Conservation (phyloP, 805 yeast species). For the Barnettozyma botsteinii region DNA sequence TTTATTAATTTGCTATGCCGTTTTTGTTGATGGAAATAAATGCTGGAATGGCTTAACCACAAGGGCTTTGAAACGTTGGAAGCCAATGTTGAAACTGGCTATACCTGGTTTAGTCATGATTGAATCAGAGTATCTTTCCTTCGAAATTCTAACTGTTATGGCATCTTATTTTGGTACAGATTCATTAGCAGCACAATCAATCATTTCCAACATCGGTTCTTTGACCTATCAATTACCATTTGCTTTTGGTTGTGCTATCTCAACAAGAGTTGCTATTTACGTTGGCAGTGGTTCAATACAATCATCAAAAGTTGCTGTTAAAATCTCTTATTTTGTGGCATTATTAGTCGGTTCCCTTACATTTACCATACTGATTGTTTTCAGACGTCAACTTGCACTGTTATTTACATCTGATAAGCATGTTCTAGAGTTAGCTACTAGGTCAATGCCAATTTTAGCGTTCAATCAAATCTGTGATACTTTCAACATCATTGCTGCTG, state of each 20-base stretch:
- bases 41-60: constrained; percentile 64
- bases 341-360: constrained; percentile 46
- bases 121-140: constrained; percentile 71
- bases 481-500: constrained; percentile 64
- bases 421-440: constrained; percentile 47
- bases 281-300: constrained; percentile 52
- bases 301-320: constrained; percentile 40
- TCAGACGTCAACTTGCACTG: constrained; percentile 44
- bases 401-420: constrained; percentile 58
- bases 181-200: constrained; percentile 47
- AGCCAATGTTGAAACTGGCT: constrained; percentile 53
- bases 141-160: constrained; percentile 64
- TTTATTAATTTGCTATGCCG: constrained; percentile 19
- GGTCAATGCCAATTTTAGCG: constrained; percentile 59
- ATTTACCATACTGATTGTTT: constrained; percentile 39
- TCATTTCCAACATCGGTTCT: constrained; percentile 49
- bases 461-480: constrained; percentile 66
- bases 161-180: constrained; percentile 47
- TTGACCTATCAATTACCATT: constrained; percentile 67
- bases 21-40: constrained; percentile 53
- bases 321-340: constrained; percentile 39
- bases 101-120: constrained; percentile 70
- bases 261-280: constrained; percentile 68
- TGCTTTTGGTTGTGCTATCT: constrained; percentile 64
- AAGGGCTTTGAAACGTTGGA: constrained; percentile 51